These are phyloP conservation scores for Pseudoneurospora amorphoporcata DNA, from an alignment of 495 filamentous ascomycete genomes.

Conservation along the genomic window DNA sequence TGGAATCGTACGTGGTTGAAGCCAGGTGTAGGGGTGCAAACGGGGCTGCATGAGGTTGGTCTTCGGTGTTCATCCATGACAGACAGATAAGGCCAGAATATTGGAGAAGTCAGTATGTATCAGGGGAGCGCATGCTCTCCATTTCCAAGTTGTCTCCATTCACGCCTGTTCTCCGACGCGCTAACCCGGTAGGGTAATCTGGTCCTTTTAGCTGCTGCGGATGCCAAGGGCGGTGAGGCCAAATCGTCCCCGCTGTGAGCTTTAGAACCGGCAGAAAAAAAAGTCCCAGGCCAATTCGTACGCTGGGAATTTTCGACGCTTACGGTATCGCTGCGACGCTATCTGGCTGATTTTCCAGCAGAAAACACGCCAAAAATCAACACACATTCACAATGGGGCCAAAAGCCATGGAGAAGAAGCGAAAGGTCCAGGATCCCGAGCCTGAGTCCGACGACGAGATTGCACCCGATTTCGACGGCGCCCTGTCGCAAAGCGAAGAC, in stretches of 20 bases:
- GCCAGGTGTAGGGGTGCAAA: neutral
- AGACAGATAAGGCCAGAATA: neutral
- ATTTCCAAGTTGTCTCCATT: neutral
- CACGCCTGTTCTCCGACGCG: neutral
- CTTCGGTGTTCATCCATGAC: neutral
- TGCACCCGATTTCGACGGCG: conserved; percentile 21
- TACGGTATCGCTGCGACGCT: neutral
- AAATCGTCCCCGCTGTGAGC: conserved; percentile 11
- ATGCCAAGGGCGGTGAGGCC: conserved; percentile 14
- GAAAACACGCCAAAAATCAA: conserved; percentile 11
- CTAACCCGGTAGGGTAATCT: neutral
- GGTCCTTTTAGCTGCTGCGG: neutral
- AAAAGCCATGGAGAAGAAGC: conserved; percentile 31
- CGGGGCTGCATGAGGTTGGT: neutral
- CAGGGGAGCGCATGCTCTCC: neutral
- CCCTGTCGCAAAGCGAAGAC: conserved; percentile 24
- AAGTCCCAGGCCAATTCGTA: conserved; percentile 8
- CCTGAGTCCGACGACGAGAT: conserved; percentile 24
- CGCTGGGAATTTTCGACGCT: conserved; percentile 10
- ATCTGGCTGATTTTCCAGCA: neutral
- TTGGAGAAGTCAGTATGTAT: neutral
- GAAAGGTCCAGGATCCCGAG: conserved; percentile 29
- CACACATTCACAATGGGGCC: conserved; percentile 26
- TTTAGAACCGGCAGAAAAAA: conserved; percentile 23
- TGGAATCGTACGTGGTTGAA: neutral